Evolutionary conservation across 768 basidiomycete species (phyloP), one percentile per base, ranked within the genome.

Genomic region (Hypholoma sublateritium): DNA sequence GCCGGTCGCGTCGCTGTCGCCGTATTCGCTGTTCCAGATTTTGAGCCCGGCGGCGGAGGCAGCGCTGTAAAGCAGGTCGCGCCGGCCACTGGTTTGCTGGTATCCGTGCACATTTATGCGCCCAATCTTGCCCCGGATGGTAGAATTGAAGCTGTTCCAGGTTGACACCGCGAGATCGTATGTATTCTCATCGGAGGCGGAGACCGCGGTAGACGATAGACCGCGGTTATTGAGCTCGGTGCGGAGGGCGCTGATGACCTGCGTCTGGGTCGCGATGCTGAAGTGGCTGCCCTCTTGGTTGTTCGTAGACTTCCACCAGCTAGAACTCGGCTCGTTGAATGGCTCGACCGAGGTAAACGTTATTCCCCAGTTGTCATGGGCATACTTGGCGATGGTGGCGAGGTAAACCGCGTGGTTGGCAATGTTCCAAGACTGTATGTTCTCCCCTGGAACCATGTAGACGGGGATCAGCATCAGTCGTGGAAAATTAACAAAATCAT

Each of bases 81-180:
- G 61, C 25, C 61, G 58, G 4, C 61, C 61, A 1, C 61, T 56
- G 0, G 58, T 58, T 3, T 55, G 25, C 42, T 62, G 56, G 32
- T 62, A 62, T 22, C 61, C 61, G 45, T 62, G 61, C 12, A 62
- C 61, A 24, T 62, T 62, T 32, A 62, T 62, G 16, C 61, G 52
- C 0, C 61, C 61, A 25, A 62, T 41, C 11, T 57, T 59, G 16
- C 36, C 48, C 19, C 45, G 46, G 0, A 56, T 59, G 19, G 56
- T 62, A 12, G 56, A 55, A 32, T 62, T 56, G 47, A 62, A 57
- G 53, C 58, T 59, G 41, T 59, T 62, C 55, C 58, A 62, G 1
- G 61, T 62, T 4, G 61, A 62, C 8, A 50, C 32, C 16, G 58
- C 61, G 3, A 62, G 6, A 24, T 62, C 61, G 21, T 62, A 62